Evolutionary conservation across 345 rosid genomes (phyloP).

Genomic region (Eucalyptus curtisii): DNA sequence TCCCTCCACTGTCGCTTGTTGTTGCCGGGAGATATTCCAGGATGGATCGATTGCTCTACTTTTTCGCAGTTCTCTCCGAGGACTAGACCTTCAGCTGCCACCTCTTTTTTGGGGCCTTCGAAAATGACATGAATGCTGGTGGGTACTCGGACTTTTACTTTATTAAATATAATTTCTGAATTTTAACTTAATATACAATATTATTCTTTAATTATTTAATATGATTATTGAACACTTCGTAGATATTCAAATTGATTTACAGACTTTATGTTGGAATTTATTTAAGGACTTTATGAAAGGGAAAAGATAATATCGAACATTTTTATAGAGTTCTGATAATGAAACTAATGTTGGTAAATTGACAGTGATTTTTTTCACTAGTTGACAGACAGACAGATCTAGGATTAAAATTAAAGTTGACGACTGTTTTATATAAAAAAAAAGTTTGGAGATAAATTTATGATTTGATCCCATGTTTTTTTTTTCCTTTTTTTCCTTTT

Average conservation of each 20-base stretch:
- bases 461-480: accelerated
- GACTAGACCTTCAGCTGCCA: no score
- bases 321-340: no score
- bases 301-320: accelerated
- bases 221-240: no score
- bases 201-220: no score
- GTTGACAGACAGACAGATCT: no score
- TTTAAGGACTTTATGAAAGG: no score
- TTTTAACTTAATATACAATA: no score
- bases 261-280: no score
- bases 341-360: no score
- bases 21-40: not conserved
- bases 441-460: not conserved
- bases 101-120: not conserved
- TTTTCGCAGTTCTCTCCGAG: not conserved
- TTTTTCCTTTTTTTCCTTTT: accelerated
- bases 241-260: no score
- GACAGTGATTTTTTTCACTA: no score
- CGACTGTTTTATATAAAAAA: not conserved
- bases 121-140: not conserved
- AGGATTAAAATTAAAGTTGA: not conserved
- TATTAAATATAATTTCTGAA: no score
- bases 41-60: not conserved
- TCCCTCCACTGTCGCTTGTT: not conserved
- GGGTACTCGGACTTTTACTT: not conserved